Evolutionary conservation across 345 rosid species (phyloP), one percentile per base, ranked within the genome.

Genomic region (Excoecaria cochinchinensis): DNA sequence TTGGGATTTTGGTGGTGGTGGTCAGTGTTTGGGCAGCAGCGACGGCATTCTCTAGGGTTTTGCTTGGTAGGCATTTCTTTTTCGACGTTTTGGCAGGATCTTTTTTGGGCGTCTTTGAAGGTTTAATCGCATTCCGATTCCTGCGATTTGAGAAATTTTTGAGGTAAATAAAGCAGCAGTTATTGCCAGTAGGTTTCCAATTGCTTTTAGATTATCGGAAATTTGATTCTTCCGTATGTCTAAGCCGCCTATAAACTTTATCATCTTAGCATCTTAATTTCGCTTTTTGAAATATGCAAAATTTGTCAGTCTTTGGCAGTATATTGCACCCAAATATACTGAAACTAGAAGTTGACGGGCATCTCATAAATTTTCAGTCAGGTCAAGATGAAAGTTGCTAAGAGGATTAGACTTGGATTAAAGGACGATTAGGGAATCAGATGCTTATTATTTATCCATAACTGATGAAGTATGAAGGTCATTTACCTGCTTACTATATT

Each of bases 21-120:
- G 84, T 87, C 22, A 85, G 90, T 85, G 71, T 74, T 19, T 95
- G 99, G 97, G 98, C 99, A 17, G 62, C 61, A 62, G 69, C 80
- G 48, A 90, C 98, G 5, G 89, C 94, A 7, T 21, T 76, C 22
- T 95, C 99, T 24, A 86, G 97, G 85, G 89, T 91, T 84, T 80
- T 93, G 22, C 89, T 93, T 1, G 99, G 98, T 61, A 84, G 98
- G 69, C 98, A 93, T 84, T 91, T 85, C 44, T 83, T 86, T 61
- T 64, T 82, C 3, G 97, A 95, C 66, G 94, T 95, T 9, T 78
- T 87, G 75, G 90, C 88, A 14, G 98, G 98, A 68, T 85, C 89
- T 60, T 84, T 80, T 70, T 73, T 91, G 61, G 98, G 98, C 25
- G 82, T 89, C 16, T 72, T 69, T 77, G 96, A 88, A 88, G 97